Evolutionary conservation across 2,329 filamentous ascomycete species (phyloP), one percentile per base, ranked within the genome.

Genomic region (Fusarium sacchari): DNA sequence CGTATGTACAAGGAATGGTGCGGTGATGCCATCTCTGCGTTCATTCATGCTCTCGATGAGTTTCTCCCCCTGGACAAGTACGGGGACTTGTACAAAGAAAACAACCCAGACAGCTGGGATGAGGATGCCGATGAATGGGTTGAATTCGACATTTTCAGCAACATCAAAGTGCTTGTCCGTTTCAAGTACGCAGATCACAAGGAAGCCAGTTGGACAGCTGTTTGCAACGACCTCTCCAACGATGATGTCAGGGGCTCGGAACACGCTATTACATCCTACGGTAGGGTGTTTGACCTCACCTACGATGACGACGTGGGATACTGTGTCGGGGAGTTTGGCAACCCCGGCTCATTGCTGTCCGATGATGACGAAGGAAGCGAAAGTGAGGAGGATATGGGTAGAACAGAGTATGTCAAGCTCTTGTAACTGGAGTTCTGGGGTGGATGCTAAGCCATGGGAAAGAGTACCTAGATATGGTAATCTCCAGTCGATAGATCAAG

Each of bases 361-460:
- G n/a, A 10, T 17, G 32, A 32, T 13, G 30, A 32, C 30, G 30
- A 32, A 11, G n/a, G 13, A 7, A 17, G 10, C 5, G 0, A 13
- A 5, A 46, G 6, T 3, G 26, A 46, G 6, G 13, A 22, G 1
- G 0, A 28, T 0, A 14, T 22, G 9, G 6, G 11, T 0, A 18
- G 44, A 15, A 20, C 22, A 0, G 44, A 30, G 20, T 12, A 47
- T 6, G 1, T 47, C 10, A 49, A 32, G 9, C 11, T 22, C 37
- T 39, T 39, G 1, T 39, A 14, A 20, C 7, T 39, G 37, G 3
- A 39, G 37, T 22, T 39, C 7, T 8, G 3, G 37, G 37, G 20
- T 22, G 20, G 12, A 39, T 22, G 37, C 37, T 12, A 39, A 22
- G 22, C 20, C 37, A 39, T 22, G 20, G 37, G 7, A 6, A 6